Conservation (phyloP, 2,329 filamentous ascomycete species). For the Elsinoe necatrix region DNA sequence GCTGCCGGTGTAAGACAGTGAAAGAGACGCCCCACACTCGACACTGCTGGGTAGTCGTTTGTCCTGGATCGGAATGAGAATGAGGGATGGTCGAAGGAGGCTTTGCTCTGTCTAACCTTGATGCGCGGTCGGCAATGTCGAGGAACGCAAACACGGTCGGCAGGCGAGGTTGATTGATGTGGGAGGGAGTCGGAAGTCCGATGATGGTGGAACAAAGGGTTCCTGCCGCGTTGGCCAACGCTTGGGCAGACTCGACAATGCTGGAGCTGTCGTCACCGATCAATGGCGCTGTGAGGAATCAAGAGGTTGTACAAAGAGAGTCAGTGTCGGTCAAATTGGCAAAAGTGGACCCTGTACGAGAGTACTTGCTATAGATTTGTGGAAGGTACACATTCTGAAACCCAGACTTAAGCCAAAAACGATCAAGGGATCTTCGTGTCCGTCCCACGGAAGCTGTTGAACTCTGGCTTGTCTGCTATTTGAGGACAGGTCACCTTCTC, state of each 20-base stretch:
- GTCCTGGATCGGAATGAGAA: neutral
- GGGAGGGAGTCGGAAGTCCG: neutral
- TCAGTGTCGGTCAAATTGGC: neutral
- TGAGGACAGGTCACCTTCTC: neutral
- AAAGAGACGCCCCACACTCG: conserved; percentile 12
- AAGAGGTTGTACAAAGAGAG: neutral
- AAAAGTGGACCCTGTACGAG: neutral
- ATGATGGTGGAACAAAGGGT: conserved; percentile 13
- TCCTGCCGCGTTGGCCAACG: conserved; percentile 10
- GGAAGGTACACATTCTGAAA: conserved; percentile 14
- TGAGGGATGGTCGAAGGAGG: neutral
- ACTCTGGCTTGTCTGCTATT: neutral
- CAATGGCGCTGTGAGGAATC: neutral
- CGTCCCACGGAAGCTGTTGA: neutral
- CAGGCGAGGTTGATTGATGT: neutral
- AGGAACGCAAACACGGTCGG: neutral
- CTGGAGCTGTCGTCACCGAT: neutral
- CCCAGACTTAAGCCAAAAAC: conserved; percentile 7
- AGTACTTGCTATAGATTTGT: conserved; percentile 6
- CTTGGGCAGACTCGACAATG: conserved; percentile 9
- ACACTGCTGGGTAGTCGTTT: neutral
- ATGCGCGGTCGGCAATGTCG: conserved; percentile 1
- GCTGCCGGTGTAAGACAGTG: conserved; percentile 9
- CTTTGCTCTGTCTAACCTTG: neutral
- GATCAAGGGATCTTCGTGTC: conserved; percentile 14